Base-by-base conservation (phyloP, 1,284 basidiomycete genomes). In the Malassezia cuniculi region DNA sequence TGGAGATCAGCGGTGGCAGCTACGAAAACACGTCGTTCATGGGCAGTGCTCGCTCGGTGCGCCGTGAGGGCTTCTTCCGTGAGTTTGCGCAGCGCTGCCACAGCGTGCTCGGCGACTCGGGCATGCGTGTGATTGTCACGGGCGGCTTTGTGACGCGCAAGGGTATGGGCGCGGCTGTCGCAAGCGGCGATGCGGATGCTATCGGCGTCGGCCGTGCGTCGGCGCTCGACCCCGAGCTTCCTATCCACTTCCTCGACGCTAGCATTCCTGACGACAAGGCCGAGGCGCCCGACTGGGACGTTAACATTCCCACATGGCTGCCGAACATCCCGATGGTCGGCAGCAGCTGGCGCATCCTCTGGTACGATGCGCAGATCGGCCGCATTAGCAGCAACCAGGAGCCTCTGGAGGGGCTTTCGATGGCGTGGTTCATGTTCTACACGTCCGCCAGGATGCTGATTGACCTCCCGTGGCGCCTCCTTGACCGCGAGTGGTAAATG, bases 1-100 rank as follows among this genome's bases (percentile, higher is more conserved):
- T 89, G 36, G 82, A 87, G 68, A 76, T 89, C 44, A 84, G 80
- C 48, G 85, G 85, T 3, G 85, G 85, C 2, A 80, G 81, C 58
- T 89, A 89, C 55, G 82, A 86, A 61, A 75, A 74, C 18, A 81
- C 82, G 50, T 77, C 81, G 78, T 58, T 33, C 72, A 38, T 22
- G 7, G 29, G n/a, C 11, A 34, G 41, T 14, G 41, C 41, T 5
- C 36, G 55, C 11, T 54, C 52, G 6, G 50, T 48, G n/a, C 34
- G 76, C 72, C 31, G 71, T 74, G 60, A 70, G 71, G 56, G 68
- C 60, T 50, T 68, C 75, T 51, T 71, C 36, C 48, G 48, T 38
- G 58, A 42, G 52, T 66, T 55, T 52, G 70, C 73, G 15, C 69
- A 71, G 18, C 50, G 55, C 12, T 66, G 73, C 31, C 60, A 68